Evolutionary conservation across 192 early-diverging fungal species (phyloP).

Genomic region (Phycomyces blakesleeanus): DNA sequence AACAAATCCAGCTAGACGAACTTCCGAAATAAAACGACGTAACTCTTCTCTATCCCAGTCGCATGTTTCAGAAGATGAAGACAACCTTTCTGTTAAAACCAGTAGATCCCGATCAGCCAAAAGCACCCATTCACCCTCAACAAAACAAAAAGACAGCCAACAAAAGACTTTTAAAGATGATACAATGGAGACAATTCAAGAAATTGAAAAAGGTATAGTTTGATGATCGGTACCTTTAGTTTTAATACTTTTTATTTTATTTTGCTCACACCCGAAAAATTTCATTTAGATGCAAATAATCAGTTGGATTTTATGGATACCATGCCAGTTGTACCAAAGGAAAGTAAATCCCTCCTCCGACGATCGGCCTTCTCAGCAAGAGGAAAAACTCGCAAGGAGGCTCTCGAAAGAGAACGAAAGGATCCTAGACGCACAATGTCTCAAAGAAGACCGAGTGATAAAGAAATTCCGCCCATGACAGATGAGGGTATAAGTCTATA

Average conservation of each 20-base stretch:
- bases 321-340: conserved; percentile 15
- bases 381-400: conserved; percentile 4
- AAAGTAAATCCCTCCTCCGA: conserved; percentile 5
- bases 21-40: neutral
- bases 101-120: neutral
- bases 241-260: too few relatives aligned
- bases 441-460: conserved; percentile 9
- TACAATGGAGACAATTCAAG: neutral
- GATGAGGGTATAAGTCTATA: conserved; percentile 15
- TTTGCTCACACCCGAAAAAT: neutral
- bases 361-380: conserved; percentile 19
- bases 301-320: neutral
- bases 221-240: neutral
- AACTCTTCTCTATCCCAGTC: conserved; percentile 13
- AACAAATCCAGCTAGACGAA: neutral
- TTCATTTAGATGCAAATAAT: neutral
- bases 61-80: neutral
- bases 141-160: conserved; percentile 8
- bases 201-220: neutral
- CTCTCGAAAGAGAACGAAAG: neutral
- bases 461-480: neutral
- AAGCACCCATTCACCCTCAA: neutral
- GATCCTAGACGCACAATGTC: neutral
- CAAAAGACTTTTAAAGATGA: too few relatives aligned
- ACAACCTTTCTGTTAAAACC: neutral